phyloP scores from a whole-genome alignment of 345 rosid genomes.

The Carallia pectinifolia region DNA sequence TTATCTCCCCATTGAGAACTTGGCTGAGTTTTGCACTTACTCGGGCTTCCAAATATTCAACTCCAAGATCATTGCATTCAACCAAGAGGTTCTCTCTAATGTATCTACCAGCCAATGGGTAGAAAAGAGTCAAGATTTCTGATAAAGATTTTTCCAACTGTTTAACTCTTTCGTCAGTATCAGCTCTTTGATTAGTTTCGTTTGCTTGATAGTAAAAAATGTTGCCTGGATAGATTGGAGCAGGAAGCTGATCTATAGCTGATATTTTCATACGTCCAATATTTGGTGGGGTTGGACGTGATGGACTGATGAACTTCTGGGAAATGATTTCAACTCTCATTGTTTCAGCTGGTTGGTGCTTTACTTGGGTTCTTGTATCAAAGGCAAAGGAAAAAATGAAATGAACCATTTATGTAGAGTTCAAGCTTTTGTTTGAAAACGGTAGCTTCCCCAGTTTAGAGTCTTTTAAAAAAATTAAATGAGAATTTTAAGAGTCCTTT shows the following conservation, averaged over 20 bases:
- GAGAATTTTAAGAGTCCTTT: no score
- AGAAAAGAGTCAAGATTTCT: conserved; percentile 22
- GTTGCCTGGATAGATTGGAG: conserved; percentile 13
- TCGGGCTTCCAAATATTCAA: conserved; percentile 18
- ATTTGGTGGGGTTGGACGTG: conserved; percentile 26
- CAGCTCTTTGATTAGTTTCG: neutral
- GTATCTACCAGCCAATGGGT: conserved; percentile 30
- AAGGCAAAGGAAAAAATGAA: no score
- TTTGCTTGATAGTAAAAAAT: conserved; percentile 22
- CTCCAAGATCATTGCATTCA: conserved; percentile 23
- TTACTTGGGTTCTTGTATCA: neutral
- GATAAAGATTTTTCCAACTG: conserved; percentile 24
- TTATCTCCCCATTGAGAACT: conserved; percentile 9
- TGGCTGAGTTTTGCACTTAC: conserved; percentile 11
- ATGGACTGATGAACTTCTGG: conserved; percentile 22
- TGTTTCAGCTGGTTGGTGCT: neutral
- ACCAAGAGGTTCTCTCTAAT: conserved; percentile 6
- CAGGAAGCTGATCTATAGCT: conserved; percentile 26
- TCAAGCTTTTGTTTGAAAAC: no score
- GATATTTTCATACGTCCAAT: conserved; percentile 17
- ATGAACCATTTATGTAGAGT: no score
- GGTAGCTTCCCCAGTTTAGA: no score
- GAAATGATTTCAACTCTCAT: conserved; percentile 27
- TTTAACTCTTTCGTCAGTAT: neutral
- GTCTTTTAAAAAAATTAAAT: no score